phyloP scores from a whole-genome alignment of 73 alveolate species.

The Symbiodinium natans region DNA sequence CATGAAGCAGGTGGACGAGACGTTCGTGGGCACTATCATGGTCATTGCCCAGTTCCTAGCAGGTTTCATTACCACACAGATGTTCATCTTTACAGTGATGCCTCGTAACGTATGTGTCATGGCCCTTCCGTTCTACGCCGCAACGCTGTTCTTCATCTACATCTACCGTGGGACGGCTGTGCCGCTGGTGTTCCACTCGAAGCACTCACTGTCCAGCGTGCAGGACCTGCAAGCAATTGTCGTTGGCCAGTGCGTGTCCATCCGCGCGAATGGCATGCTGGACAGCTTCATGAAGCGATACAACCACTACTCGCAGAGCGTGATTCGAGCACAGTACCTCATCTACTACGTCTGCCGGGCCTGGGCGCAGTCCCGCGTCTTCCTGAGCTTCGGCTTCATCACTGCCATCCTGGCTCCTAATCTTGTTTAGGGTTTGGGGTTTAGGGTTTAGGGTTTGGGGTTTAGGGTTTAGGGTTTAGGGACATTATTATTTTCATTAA shows the following conservation, averaged over 20 bases:
- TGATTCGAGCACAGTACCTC: slow-evolving; percentile 48
- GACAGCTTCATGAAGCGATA: slow-evolving; percentile 88
- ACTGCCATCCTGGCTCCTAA: slow-evolving; percentile 30
- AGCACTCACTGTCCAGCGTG: slow-evolving; percentile 45
- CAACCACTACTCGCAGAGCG: slow-evolving; percentile 93
- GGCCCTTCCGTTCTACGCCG: slow-evolving; percentile 31
- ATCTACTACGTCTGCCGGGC: slow-evolving; percentile 88
- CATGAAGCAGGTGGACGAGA: slow-evolving; percentile 83
- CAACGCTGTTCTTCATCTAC: slow-evolving; percentile 35
- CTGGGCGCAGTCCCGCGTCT: slow-evolving; percentile 91
- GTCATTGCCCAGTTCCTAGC: too few species aligned
- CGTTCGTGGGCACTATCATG: too few species aligned
- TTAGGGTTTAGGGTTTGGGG: too few species aligned
- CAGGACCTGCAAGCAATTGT: slow-evolving; percentile 58
- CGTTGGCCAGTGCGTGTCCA: too few species aligned
- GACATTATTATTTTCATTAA: too few species aligned
- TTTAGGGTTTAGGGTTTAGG: too few species aligned
- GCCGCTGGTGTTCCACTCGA: slow-evolving; percentile 48
- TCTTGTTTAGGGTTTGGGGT: too few species aligned
- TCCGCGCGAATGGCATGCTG: too few species aligned
- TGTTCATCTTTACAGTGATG: too few species aligned
- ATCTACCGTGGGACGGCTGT: slow-evolving; percentile 61
- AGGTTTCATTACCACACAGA: too few species aligned
- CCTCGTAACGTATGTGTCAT: slow-evolving; percentile 5
- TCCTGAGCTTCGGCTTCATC: slow-evolving; percentile 45